These are phyloP conservation scores for Saccharomyces pastorianus DNA, from an alignment of 1,139 yeast genomes.

Conservation along the genomic window DNA sequence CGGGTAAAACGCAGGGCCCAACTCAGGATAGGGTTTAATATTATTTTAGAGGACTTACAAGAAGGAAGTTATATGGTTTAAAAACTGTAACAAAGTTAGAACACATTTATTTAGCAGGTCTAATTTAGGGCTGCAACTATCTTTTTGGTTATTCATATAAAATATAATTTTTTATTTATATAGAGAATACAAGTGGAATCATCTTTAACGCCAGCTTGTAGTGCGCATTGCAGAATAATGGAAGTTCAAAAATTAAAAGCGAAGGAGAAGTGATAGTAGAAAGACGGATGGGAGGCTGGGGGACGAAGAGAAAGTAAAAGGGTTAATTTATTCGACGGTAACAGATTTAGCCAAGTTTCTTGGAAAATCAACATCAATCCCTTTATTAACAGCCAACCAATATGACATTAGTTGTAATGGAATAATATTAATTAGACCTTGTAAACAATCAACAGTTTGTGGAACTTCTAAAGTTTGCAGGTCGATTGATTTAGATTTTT, in stretches of 20 bases:
- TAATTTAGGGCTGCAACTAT: not conserved
- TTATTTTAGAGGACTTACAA: not conserved
- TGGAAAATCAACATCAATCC: conserved; percentile 97
- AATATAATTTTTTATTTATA: not conserved
- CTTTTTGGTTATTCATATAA: not conserved
- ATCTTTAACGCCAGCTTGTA: not conserved
- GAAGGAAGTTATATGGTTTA: not conserved
- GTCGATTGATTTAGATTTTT: conserved; percentile 36
- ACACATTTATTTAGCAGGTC: not conserved
- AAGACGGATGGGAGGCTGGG: not conserved
- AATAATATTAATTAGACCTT: conserved; percentile 88
- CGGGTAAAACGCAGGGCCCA: not conserved
- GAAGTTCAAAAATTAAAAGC: not conserved
- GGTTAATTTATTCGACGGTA: conserved; percentile 56
- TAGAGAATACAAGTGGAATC: not conserved
- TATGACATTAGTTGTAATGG: conserved; percentile 95
- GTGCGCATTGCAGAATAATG: not conserved
- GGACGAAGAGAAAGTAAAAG: not conserved
- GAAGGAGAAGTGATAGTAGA: not conserved
- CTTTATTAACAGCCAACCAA: conserved; percentile 93
- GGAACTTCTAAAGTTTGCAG: conserved; percentile 82
- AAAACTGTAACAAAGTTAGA: not conserved
- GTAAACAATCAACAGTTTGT: conserved; percentile 91
- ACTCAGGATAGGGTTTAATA: not conserved
- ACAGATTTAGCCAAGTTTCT: conserved; percentile 97